A percentile compares a stretch with the other conserved stretches of the same genome.
Evolutionary conservation across 148 eudicot species (phyloP).

Genomic region (Heliosperma pusillum): DNA sequence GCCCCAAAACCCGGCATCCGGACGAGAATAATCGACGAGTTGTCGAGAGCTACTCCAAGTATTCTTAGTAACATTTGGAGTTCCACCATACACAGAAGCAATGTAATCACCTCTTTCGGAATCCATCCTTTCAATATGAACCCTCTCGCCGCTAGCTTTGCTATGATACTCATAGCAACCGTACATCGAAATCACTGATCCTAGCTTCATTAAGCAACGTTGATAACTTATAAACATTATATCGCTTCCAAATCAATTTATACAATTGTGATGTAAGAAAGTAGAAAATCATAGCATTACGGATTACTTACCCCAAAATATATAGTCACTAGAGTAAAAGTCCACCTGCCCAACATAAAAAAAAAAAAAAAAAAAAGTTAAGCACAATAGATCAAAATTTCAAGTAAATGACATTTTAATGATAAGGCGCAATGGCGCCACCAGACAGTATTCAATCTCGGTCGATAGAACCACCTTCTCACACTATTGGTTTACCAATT

Average conservation of each 20-base stretch:
- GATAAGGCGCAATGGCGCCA: too few species aligned
- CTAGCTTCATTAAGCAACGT: conserved; percentile 44
- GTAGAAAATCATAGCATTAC: not conserved
- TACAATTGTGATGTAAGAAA: not conserved
- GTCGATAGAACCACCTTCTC: too few species aligned
- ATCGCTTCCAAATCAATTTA: not conserved
- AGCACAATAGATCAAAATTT: too few species aligned
- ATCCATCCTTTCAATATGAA: conserved; percentile 39
- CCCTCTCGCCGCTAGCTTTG: conserved; percentile 41
- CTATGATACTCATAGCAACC: conserved; percentile 68
- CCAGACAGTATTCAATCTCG: too few species aligned
- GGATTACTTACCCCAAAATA: conserved; percentile 78
- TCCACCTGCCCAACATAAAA: conserved; percentile 61
- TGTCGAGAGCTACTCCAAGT: conserved; percentile 22
- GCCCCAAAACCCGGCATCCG: conserved; percentile 71
- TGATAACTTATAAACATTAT: not conserved
- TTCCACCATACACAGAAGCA: conserved; percentile 17
- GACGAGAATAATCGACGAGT: conserved; percentile 31
- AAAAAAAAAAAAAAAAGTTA: not conserved
- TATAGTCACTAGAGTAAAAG: conserved; percentile 67
- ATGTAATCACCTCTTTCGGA: conserved; percentile 44
- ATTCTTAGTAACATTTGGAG: conserved; percentile 27
- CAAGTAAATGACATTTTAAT: too few species aligned
- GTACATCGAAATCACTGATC: conserved; percentile 66
- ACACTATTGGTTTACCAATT: too few species aligned